Evolutionary conservation across 2,329 filamentous ascomycete genomes (phyloP).

Genomic region (Stagonosporopsis chrysanthemi): DNA sequence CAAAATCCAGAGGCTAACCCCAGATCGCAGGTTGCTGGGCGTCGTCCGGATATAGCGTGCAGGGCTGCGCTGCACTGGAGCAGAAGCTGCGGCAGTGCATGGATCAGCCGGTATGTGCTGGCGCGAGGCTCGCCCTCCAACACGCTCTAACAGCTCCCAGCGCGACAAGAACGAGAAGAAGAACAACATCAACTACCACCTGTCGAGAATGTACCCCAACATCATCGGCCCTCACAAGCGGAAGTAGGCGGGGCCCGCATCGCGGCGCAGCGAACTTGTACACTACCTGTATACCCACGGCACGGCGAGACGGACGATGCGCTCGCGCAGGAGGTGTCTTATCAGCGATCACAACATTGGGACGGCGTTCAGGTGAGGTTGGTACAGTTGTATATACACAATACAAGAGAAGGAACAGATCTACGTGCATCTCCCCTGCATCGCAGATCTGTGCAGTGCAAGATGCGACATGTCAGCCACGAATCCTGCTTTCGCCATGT

Average conservation of each 20-base stretch:
- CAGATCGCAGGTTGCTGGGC: constrained; percentile 76
- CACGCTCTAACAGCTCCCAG: constrained; percentile 49
- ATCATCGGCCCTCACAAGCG: constrained; percentile 75
- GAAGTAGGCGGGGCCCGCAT: constrained; percentile 58
- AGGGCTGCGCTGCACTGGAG: constrained; percentile 67
- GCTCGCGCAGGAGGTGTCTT: constrained; percentile 28
- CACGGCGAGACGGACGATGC: constrained; percentile 18
- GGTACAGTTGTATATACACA: constrained; percentile 25
- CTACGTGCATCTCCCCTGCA: constrained; percentile 4
- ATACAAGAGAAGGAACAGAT: constrained; percentile 15
- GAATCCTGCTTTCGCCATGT: constrained; percentile 4
- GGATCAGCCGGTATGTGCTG: constrained; percentile 75
- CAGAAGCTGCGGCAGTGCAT: constrained; percentile 72
- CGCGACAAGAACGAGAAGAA: constrained; percentile 66
- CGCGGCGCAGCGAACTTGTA: constrained; percentile 33
- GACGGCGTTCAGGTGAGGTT: constrained; percentile 26
- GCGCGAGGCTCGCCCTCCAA: background rate
- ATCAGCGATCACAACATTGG: constrained; percentile 26
- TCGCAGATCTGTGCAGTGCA: constrained; percentile 7
- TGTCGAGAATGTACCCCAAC: constrained; percentile 77
- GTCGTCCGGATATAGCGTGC: constrained; percentile 73
- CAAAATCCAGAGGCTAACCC: constrained; percentile 29
- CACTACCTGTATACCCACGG: constrained; percentile 35
- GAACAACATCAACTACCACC: constrained; percentile 90
- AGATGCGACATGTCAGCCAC: background rate